Conservation (phyloP, 2,329 filamentous ascomycete genomes). For the Didymella pomorum region DNA sequence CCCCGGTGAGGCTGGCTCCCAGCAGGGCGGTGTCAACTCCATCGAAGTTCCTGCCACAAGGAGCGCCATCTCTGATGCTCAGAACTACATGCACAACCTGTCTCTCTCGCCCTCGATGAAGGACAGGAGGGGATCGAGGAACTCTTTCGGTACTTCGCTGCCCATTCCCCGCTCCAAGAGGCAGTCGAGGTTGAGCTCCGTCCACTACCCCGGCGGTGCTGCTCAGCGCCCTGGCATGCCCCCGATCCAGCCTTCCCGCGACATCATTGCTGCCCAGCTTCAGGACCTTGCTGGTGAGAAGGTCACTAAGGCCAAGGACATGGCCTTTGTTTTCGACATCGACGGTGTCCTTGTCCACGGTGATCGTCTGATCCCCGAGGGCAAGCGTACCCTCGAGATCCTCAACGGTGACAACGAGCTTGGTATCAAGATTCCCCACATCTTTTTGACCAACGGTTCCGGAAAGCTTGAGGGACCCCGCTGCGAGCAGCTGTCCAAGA, state of each 20-base stretch:
- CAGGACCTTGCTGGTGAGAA: conserved; percentile 73
- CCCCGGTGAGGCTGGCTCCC: conserved; percentile 34
- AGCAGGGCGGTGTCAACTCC: conserved; percentile 52
- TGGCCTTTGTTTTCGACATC: conserved; percentile 83
- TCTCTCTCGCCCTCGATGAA: conserved; percentile 72
- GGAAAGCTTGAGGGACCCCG: conserved; percentile 73
- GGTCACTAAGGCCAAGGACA: conserved; percentile 75
- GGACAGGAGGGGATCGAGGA: conserved; percentile 73
- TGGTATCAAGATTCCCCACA: conserved; percentile 78
- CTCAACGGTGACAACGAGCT: conserved; percentile 79
- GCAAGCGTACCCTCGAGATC: conserved; percentile 71
- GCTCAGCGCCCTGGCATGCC: conserved; percentile 65
- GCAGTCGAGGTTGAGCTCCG: conserved; percentile 71
- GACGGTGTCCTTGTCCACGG: conserved; percentile 79
- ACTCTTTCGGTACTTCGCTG: conserved; percentile 77
- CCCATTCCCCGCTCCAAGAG: conserved; percentile 77
- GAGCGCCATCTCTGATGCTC: conserved; percentile 72
- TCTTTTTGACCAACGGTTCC: conserved; percentile 78
- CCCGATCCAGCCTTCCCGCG: conserved; percentile 67
- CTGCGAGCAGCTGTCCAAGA: conserved; percentile 71
- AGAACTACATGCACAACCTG: conserved; percentile 76
- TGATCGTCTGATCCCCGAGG: conserved; percentile 73
- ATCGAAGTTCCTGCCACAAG: conserved; percentile 75
- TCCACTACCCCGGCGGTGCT: conserved; percentile 59
- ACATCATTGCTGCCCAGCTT: conserved; percentile 73